Percentiles rank a stretch among this genome's conserved stretches.
These are phyloP conservation scores for Aquilaria sinensis DNA, from an alignment of 345 rosid species.

Conservation along the genomic window DNA sequence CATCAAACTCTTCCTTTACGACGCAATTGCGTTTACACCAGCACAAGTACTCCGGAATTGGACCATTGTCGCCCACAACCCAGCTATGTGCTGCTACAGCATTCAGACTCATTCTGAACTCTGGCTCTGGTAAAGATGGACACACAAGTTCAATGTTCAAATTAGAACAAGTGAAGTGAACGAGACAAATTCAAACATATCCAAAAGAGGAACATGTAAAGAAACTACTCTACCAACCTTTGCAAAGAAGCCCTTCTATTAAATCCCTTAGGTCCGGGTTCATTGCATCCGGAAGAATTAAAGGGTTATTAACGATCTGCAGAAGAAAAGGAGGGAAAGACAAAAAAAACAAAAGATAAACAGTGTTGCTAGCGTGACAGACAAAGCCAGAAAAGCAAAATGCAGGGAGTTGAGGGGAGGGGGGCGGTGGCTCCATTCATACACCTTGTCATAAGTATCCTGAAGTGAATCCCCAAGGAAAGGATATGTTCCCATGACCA, in stretches of 20 bases:
- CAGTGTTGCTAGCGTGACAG: not conserved
- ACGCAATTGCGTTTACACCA: slow-evolving; percentile 71
- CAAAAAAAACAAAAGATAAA: not conserved
- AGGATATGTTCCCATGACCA: slow-evolving; percentile 84
- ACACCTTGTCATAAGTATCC: slow-evolving; percentile 94
- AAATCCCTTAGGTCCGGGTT: slow-evolving; percentile 62
- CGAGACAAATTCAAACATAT: not conserved
- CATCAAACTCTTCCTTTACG: slow-evolving; percentile 26
- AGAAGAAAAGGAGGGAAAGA: not conserved
- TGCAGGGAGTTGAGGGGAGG: not conserved
- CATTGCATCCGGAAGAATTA: slow-evolving; percentile 59
- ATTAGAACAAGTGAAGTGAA: not conserved
- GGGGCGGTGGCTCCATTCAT: slow-evolving; percentile 6
- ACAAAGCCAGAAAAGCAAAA: not conserved
- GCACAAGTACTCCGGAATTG: slow-evolving; percentile 52
- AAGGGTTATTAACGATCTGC: slow-evolving; percentile 79
- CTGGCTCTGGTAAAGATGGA: slow-evolving; percentile 54
- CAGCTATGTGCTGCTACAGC: slow-evolving; percentile 66
- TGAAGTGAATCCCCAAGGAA: slow-evolving; percentile 94
- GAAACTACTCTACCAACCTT: slow-evolving; percentile 40
- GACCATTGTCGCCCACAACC: slow-evolving; percentile 72
- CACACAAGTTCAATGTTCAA: not conserved
- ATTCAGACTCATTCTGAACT: slow-evolving; percentile 61
- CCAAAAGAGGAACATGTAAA: not conserved
- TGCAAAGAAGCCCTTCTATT: slow-evolving; percentile 86